Percentiles rank a stretch among this genome's conserved stretches.
phyloP scores from a whole-genome alignment of 352 stramenopile genomes.

The Globisporangium iwayamae region DNA sequence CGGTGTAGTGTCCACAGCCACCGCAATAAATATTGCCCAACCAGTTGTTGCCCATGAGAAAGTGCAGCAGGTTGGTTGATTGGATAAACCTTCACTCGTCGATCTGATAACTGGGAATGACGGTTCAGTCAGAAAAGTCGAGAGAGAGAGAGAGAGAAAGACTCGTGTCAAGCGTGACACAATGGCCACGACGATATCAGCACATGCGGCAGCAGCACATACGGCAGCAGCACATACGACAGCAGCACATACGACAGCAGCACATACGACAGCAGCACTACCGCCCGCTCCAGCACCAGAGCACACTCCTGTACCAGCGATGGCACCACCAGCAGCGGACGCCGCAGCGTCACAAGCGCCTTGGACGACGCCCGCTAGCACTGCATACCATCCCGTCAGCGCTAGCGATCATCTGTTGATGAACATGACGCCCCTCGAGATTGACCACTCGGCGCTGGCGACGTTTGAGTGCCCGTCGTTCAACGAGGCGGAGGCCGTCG shows the following conservation, averaged over 20 bases:
- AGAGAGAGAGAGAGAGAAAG: too few relatives aligned
- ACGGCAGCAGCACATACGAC: neutral
- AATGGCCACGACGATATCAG: neutral
- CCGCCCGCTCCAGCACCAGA: too few relatives aligned
- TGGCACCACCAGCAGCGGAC: neutral
- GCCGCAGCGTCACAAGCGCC: neutral
- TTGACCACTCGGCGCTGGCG: constrained; percentile 17
- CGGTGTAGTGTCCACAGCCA: too few relatives aligned
- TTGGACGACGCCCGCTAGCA: neutral
- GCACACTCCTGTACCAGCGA: too few relatives aligned
- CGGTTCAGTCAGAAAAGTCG: too few relatives aligned
- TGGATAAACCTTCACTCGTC: neutral
- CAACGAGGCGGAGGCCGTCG: constrained; percentile 16
- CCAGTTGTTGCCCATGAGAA: neutral
- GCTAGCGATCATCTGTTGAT: neutral
- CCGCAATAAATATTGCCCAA: too few relatives aligned
- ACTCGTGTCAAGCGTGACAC: neutral
- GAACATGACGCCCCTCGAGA: neutral
- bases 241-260: neutral
- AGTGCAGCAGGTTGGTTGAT: neutral
- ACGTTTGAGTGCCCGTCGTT: constrained; percentile 21
- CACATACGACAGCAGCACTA: neutral
- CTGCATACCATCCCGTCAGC: neutral
- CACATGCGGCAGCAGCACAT: neutral
- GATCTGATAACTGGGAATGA: neutral